Evolutionary conservation across 2,329 filamentous ascomycete species (phyloP).

Genomic region (Chaetomium globosum): DNA sequence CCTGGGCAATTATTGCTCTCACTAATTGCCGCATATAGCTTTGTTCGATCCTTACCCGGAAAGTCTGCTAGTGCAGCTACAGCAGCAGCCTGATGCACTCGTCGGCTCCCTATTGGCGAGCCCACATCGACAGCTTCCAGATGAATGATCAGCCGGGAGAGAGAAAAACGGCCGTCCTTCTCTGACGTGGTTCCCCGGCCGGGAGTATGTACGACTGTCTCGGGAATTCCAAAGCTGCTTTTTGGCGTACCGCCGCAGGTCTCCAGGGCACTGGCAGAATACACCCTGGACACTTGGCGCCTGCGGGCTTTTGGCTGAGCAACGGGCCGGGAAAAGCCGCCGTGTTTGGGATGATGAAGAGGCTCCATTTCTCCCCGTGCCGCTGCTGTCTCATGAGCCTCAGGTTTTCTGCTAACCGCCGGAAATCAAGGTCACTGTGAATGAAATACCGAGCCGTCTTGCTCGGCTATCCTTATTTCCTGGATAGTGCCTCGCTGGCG

Average conservation of each 20-base stretch:
- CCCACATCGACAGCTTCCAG: background rate
- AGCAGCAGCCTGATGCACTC: background rate
- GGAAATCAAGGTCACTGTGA: constrained; percentile 5
- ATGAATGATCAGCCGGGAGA: constrained; percentile 10
- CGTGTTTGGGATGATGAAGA: constrained; percentile 2
- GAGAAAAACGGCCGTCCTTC: background rate
- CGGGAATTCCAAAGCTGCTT: background rate
- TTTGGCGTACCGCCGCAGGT: background rate
- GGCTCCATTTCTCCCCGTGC: constrained; percentile 14
- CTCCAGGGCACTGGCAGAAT: background rate
- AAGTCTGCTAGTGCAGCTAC: background rate
- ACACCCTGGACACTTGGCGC: background rate
- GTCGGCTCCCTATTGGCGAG: constrained; percentile 1
- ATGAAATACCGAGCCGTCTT: constrained; percentile 2
- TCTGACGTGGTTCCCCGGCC: background rate
- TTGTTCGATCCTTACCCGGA: constrained; percentile 5
- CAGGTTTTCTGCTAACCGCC: constrained; percentile 5
- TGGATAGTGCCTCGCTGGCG: background rate
- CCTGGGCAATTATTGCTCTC: background rate
- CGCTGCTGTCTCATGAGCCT: constrained; percentile 24
- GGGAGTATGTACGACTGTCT: background rate
- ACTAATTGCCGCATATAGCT: background rate
- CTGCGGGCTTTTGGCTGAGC: background rate
- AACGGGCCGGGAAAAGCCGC: constrained; percentile 9
- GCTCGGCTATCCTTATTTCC: background rate